Evolutionary conservation across 2,329 filamentous ascomycete species (phyloP).

Genomic region (Monosporascus sp.): DNA sequence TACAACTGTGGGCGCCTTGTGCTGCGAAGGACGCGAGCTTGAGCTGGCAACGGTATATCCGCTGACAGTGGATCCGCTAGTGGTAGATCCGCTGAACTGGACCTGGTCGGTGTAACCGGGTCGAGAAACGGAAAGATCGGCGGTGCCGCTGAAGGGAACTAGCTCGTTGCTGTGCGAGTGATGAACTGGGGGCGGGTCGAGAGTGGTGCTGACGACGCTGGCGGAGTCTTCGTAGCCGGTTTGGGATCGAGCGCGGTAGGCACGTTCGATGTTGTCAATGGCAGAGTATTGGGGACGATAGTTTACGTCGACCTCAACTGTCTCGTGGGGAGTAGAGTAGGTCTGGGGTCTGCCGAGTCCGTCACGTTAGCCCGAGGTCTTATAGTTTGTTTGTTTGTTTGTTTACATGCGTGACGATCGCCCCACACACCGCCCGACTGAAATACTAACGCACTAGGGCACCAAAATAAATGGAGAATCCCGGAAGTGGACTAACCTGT

Average conservation of each 20-base stretch:
- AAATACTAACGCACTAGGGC: too few species aligned
- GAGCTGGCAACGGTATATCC: conserved; percentile 51
- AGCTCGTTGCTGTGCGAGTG: conserved; percentile 31
- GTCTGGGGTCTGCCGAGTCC: conserved; percentile 18
- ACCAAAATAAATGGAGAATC: background rate
- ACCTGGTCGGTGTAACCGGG: conserved; percentile 40
- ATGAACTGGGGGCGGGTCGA: conserved; percentile 26
- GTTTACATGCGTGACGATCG: background rate
- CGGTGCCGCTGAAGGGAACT: conserved; percentile 28
- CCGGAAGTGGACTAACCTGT: conserved; percentile 41
- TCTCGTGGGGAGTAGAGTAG: conserved; percentile 53
- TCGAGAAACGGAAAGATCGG: conserved; percentile 26
- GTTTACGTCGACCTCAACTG: conserved; percentile 59
- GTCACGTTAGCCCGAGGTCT: conserved; percentile 7
- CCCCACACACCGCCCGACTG: too few species aligned
- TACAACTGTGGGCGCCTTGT: conserved; percentile 54
- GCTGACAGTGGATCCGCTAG: conserved; percentile 41
- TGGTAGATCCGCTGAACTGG: conserved; percentile 52
- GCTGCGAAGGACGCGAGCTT: conserved; percentile 40
- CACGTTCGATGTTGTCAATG: conserved; percentile 61
- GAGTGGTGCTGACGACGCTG: conserved; percentile 18
- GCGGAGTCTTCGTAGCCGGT: conserved; percentile 37
- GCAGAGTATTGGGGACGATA: conserved; percentile 42
- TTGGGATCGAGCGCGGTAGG: conserved; percentile 59
- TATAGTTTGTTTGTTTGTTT: background rate